Evolutionary conservation across 1,284 basidiomycete genomes (phyloP), one percentile per base, ranked within the genome.

Genomic region (Ustilago curta): DNA sequence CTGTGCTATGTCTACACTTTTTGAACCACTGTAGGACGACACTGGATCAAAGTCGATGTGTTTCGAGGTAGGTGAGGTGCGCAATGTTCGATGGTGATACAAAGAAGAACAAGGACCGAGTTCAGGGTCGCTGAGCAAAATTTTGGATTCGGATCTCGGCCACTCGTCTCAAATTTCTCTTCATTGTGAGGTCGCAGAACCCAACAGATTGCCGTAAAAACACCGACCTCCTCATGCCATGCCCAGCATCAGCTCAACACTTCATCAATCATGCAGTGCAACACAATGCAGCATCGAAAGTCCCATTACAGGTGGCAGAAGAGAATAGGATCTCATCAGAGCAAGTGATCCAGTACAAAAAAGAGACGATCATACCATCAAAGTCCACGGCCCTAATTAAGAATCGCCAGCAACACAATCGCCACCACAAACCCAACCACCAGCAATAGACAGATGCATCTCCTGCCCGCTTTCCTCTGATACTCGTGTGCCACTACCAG

Each of bases 401-500:
- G 66, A 11, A 78, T 58, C 16, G 95, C 96, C 40, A 99, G 86
- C 32, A 99, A 87, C 21, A 99, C 94, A 67, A 99, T 88, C n/a
- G 90, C 90, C 25, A 93, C 88, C 16, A 99, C 96, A 67, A 97
- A 87, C 32, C 91, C 90, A 39, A 98, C 87, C 42, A 99, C 90
- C 23, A 99, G 85, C 88, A 96, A 90, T 56, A 99, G 87, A 85
- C 95, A 97, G 3, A 93, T 90, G 63, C 94, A 94, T 23, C 96
- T 88, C 42, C 91, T 89, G 2, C 95, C 96, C 3, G 97, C 95
- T 85, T 91, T 96, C 53, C 94, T 90, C 86, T 99, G 97, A 84
- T 98, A 97, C 35, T 94, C 93, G 71, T 93, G 91, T 2, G 97
- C 97, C 12, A 92, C 92, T 1, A 89, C 90, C 48, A 99, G 88